Percentiles rank a stretch among this genome's conserved stretches.
These are phyloP conservation scores for Aspergillus nanangensis DNA, from an alignment of 495 filamentous ascomycete genomes.

Conservation along the genomic window DNA sequence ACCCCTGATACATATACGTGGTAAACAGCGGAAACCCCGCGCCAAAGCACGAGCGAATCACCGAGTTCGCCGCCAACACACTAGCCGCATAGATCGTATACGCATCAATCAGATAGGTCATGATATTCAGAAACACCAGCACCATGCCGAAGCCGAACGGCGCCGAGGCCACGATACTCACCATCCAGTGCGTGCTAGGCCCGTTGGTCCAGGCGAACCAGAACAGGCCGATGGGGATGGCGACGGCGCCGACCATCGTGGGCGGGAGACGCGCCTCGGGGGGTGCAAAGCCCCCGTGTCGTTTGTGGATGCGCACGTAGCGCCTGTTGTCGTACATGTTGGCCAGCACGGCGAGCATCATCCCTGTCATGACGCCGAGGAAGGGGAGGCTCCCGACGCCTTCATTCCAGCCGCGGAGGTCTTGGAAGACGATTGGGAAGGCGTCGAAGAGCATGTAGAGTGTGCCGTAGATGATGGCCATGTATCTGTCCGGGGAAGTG, in stretches of 20 bases:
- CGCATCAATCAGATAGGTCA: constrained; percentile 67
- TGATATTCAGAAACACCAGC: constrained; percentile 58
- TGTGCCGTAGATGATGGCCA: constrained; percentile 63
- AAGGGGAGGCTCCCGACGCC: constrained; percentile 66
- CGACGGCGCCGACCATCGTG: constrained; percentile 25
- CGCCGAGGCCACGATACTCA: constrained; percentile 50
- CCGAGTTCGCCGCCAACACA: constrained; percentile 64
- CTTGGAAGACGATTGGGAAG: constrained; percentile 65
- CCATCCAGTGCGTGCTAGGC: constrained; percentile 57
- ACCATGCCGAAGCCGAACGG: constrained; percentile 68
- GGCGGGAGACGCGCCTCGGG: constrained; percentile 34
- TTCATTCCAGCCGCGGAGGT: constrained; percentile 45
- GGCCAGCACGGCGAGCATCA: constrained; percentile 51
- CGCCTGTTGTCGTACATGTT: constrained; percentile 34
- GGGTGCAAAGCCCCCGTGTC: constrained; percentile 24
- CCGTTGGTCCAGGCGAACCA: constrained; percentile 60
- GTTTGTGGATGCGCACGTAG: constrained; percentile 20
- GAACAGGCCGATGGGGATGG: constrained; percentile 44
- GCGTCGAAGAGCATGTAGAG: constrained; percentile 77
- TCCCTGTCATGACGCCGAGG: constrained; percentile 68
- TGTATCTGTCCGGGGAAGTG: constrained; percentile 45
- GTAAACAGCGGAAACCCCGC: constrained; percentile 73
- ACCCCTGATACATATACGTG: constrained; percentile 57
- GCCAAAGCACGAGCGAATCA: constrained; percentile 60
- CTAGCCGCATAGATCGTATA: constrained; percentile 71